Percentiles rank a stretch among this genome's conserved stretches.
These are phyloP conservation scores for Acanthamoeba healyi DNA, from an alignment of 208 protist species.

Conservation along the genomic window DNA sequence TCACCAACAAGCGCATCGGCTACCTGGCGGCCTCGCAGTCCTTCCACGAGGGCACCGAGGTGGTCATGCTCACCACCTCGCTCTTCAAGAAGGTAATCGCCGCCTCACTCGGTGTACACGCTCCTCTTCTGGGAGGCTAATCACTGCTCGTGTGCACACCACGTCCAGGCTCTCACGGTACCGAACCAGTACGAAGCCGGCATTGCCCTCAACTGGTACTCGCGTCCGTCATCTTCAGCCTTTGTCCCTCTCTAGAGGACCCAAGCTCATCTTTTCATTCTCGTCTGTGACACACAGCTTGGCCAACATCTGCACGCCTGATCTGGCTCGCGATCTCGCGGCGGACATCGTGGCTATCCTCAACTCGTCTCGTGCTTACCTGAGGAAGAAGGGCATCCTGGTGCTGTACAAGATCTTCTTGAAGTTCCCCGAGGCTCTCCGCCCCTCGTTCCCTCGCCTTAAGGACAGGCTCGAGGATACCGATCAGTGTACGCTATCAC, in stretches of 20 bases:
- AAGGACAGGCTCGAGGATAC: constrained; percentile 97
- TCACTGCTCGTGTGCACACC: neutral
- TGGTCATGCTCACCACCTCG: constrained; percentile 97
- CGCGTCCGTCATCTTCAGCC: neutral
- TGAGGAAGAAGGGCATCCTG: constrained; percentile 55
- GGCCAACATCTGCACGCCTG: constrained; percentile 96
- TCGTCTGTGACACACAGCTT: constrained; percentile 90
- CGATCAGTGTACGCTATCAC: constrained; percentile 87
- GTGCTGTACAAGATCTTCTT: constrained; percentile 92
- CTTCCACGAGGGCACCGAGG: constrained; percentile 96
- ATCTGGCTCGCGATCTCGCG: constrained; percentile 96
- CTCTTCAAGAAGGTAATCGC: constrained; percentile 94
- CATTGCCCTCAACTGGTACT: constrained; percentile 95
- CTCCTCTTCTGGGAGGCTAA: neutral
- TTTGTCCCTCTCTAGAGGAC: neutral
- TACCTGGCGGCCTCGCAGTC: constrained; percentile 96
- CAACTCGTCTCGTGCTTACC: constrained; percentile 90
- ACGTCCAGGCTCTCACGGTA: constrained; percentile 93
- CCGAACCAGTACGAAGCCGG: constrained; percentile 96
- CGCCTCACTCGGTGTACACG: neutral
- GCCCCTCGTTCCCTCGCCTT: constrained; percentile 96
- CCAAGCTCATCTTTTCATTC: neutral
- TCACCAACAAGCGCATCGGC: constrained; percentile 88
- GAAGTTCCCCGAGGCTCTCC: constrained; percentile 97
- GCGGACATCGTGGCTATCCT: constrained; percentile 96